These are phyloP conservation scores for Chalaropsis thielavioides DNA, from an alignment of 2,329 filamentous ascomycete species.

Conservation along the genomic window DNA sequence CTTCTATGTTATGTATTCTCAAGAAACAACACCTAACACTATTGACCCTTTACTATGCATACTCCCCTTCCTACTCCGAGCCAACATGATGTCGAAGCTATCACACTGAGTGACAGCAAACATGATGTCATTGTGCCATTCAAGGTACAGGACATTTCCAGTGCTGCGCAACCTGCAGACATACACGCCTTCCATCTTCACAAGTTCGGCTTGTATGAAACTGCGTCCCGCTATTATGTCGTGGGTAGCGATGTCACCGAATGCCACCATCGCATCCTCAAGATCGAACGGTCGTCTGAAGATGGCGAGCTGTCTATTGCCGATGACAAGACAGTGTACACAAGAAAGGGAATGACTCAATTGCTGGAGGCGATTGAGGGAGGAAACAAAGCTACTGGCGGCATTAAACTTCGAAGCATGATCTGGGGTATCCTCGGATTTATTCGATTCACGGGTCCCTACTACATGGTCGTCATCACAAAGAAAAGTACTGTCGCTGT, in stretches of 20 bases:
- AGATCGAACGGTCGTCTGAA: constrained; percentile 81
- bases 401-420: constrained; percentile 75
- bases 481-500: constrained; percentile 93
- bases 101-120: not conserved
- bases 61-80: too few species aligned
- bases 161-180: not conserved
- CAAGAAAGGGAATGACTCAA: constrained; percentile 79
- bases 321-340: constrained; percentile 92
- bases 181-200: constrained; percentile 41
- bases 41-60: too few species aligned
- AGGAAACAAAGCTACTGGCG: constrained; percentile 80
- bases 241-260: constrained; percentile 87
- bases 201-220: constrained; percentile 96
- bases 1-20: too few species aligned
- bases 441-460: constrained; percentile 86
- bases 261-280: constrained; percentile 75
- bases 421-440: constrained; percentile 93
- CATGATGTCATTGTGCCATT: not conserved
- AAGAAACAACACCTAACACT: too few species aligned
- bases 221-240: constrained; percentile 81
- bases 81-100: too few species aligned
- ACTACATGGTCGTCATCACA: constrained; percentile 94
- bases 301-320: constrained; percentile 63
- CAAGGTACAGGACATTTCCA: not conserved
- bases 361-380: constrained; percentile 90